Evolutionary conservation across 2,329 filamentous ascomycete species (phyloP), one percentile per base, ranked within the genome.

Genomic region (Fusarium domesticum): DNA sequence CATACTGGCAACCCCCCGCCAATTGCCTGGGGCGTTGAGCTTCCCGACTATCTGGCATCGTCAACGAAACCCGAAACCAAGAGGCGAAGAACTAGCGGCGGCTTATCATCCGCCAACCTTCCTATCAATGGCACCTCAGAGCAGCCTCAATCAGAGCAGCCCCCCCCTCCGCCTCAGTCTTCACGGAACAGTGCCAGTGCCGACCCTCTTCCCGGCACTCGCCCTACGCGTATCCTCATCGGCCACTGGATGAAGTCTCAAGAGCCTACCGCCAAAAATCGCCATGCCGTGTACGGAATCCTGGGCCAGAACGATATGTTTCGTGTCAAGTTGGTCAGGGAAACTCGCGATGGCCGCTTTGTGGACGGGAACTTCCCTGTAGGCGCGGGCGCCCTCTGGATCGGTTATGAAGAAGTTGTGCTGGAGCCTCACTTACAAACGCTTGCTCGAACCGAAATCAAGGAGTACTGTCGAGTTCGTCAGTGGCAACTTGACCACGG

Each of bases 241-340:
- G 81, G 81, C 0, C 76, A 74, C 56, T 85, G 81, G 81, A 71
- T 68, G 41, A 71, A 74, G 11, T 84, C 80, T 0, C 73, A 68
- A 23, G 74, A 77, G 38, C 32, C 59, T 0, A 63, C 72, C 3
- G 59, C 67, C 2, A 64, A 65, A 11, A 72, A 84, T 56, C 78
- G 79, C 40, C 81, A 84, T 54, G 81, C 80, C 0, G 78, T 84
- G 0, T 80, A 78, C 42, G 81, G 81, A 4, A 81, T 84, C 10
- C 63, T 84, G 0, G 79, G 79, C 1, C 73, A 74, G 15, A 82
- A 82, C 43, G 80, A 83, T 51, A 83, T 81, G 74, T 84, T 85
- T 58, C 69, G 81, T 0, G 78, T 83, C 42, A 84, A 84, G 59
- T 69, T 84, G 0, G 73, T 80, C 1, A 70, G 77, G 6, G 73